Base-by-base conservation (phyloP, 192 early-diverging fungal species). In the Coemansia sp. region DNA sequence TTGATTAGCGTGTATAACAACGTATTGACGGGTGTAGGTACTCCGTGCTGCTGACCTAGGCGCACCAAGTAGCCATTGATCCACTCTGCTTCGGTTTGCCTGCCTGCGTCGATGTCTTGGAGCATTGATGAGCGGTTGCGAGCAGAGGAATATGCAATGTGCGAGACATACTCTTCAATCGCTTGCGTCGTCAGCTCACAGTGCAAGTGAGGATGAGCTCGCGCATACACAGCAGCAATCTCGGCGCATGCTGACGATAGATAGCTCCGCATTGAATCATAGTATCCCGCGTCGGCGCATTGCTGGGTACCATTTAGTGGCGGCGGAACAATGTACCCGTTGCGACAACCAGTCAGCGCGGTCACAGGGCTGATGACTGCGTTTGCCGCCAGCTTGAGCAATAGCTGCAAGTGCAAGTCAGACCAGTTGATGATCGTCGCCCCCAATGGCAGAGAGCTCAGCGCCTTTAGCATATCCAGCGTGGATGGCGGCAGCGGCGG, bases 311-410 rank as follows among this genome's bases (percentile, higher is more conserved):
- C 22, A 11, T 61, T 30, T 24, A 52, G 56, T 38, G 60, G 69
- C 43, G 62, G 66, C 12, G 74, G 68, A 7, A 82, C 63, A 35
- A 90, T 35, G 9, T 62, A 76, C 2, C 88, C 87, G 62, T 92
- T 92, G 55, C 71, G 84, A 12, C 80, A 71, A 20, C 75, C 82
- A 5, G 86, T 68, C 40, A 90, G 62, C 10, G 89, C 86, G 1
- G 89, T 86, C 9, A 89, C 64, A 2, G 90, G 90, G 41, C 90
- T 90, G 59, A 92, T 85, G 18, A 83, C 82, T 0, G 85, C 76
- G 64, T 92, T 92, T 62, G 89, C 85, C 13, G 86, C 86, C 12
- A 89, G 77, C 75, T 91, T 89, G 7, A 83, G 53, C 44, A 87
- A 59, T 16, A 88, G 55, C 65, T 70, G 64, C 16, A 66, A 63